A percentile compares a stretch with the other conserved stretches of the same genome.
Evolutionary conservation across 108 stramenopile species (phyloP).

Genomic region (Nitzschia putrida): DNA sequence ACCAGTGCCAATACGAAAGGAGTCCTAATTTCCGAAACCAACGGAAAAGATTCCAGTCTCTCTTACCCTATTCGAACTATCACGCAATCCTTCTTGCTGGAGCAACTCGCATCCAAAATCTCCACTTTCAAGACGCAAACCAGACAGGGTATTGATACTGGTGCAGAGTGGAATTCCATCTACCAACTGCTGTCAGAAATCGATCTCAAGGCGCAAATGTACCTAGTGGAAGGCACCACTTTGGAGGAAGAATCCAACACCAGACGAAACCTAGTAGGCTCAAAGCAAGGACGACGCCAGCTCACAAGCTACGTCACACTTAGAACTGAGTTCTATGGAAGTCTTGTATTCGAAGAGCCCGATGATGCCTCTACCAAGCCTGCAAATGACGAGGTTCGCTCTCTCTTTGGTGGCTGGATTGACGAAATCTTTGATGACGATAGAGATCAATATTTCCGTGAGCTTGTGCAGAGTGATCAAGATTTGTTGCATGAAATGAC

Average conservation of each 20-base stretch:
- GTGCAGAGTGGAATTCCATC: slow-evolving; percentile 3
- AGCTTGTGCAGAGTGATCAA: slow-evolving; percentile 9
- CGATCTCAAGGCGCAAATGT: slow-evolving; percentile 8
- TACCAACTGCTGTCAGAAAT: background rate
- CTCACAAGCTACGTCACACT: background rate
- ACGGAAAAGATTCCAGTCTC: slow-evolving; percentile 9
- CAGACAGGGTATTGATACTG: background rate
- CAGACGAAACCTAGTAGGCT: background rate
- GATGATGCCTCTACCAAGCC: slow-evolving; percentile 5
- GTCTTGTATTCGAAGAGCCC: slow-evolving; percentile 16
- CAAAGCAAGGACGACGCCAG: background rate
- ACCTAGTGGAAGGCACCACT: background rate
- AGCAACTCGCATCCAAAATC: slow-evolving; percentile 15
- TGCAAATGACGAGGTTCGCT: slow-evolving; percentile 15
- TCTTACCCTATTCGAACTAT: slow-evolving; percentile 18
- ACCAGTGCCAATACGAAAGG: background rate
- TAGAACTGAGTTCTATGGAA: slow-evolving; percentile 1
- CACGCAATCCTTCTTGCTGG: slow-evolving; percentile 27
- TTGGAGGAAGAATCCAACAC: background rate
- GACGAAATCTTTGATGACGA: slow-evolving; percentile 16
- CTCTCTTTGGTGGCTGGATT: slow-evolving; percentile 29
- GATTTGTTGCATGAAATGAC: slow-evolving; percentile 27
- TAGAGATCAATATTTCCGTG: slow-evolving; percentile 10
- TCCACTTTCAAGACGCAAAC: background rate
- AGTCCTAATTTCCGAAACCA: slow-evolving; percentile 20